A percentile compares a stretch with the other conserved stretches of the same genome.
Evolutionary conservation across 192 early-diverging fungal genomes (phyloP).

Genomic region (Obelidium mucronatum): DNA sequence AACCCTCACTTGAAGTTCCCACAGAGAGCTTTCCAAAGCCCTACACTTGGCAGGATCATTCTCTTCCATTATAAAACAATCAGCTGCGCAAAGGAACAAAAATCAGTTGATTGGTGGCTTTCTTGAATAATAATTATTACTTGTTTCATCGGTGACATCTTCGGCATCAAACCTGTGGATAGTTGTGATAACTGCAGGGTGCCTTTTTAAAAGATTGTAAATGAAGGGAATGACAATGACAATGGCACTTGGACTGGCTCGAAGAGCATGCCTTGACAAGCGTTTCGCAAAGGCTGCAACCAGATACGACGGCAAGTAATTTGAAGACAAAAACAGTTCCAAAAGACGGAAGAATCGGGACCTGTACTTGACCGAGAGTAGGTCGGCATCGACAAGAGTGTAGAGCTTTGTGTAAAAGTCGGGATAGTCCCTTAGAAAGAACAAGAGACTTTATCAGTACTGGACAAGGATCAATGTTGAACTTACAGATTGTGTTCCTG

Average conservation of each 20-base stretch:
- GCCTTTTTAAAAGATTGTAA: constrained; percentile 90
- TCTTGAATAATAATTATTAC: neutral
- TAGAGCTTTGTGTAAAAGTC: constrained; percentile 97
- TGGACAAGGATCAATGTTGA: neutral
- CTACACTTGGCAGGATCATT: constrained; percentile 78
- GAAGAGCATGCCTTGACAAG: constrained; percentile 81
- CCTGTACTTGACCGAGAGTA: constrained; percentile 94
- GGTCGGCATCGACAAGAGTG: constrained; percentile 83
- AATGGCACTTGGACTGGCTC: constrained; percentile 85
- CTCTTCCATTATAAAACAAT: constrained; percentile 63
- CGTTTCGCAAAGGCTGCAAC: constrained; percentile 95
- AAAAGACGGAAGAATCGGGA: constrained; percentile 93
- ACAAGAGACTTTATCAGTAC: neutral
- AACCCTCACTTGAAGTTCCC: constrained; percentile 90
- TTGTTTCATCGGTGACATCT: neutral
- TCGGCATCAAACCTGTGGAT: constrained; percentile 69
- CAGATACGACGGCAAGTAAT: constrained; percentile 86
- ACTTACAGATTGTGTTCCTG: constrained; percentile 91
- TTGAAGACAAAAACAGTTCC: constrained; percentile 87
- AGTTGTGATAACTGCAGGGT: constrained; percentile 86
- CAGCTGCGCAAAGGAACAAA: constrained; percentile 48
- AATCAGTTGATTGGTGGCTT: too few species aligned
- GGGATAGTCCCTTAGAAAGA: constrained; percentile 86
- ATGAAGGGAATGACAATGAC: constrained; percentile 89
- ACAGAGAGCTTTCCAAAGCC: constrained; percentile 88